Conservation (phyloP, 2,329 filamentous ascomycete species). For the Ascochyta lentis region DNA sequence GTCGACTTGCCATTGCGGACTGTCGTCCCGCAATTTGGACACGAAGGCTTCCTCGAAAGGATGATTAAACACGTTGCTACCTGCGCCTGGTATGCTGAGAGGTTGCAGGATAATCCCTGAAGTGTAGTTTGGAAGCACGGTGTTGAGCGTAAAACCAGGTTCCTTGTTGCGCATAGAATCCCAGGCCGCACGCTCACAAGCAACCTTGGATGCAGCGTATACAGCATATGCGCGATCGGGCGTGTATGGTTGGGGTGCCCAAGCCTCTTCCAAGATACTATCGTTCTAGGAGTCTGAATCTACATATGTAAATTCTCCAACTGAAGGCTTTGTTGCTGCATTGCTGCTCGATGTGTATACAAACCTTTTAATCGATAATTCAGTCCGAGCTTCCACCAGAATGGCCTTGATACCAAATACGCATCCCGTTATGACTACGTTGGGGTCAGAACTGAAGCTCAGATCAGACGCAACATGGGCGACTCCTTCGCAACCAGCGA, state of each 20-base stretch:
- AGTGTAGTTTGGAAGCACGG: slow-evolving; percentile 38
- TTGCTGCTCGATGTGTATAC: slow-evolving; percentile 12
- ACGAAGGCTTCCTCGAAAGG: slow-evolving; percentile 1
- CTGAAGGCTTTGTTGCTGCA: slow-evolving; percentile 5
- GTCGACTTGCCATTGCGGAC: slow-evolving; percentile 54
- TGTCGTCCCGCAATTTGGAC: background rate
- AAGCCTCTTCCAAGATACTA: slow-evolving; percentile 23
- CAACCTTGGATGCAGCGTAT: slow-evolving; percentile 54
- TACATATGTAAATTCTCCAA: background rate
- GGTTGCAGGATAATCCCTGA: slow-evolving; percentile 25
- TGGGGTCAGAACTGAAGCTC: slow-evolving; percentile 1
- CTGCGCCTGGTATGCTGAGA: slow-evolving; percentile 24
- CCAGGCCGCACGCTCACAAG: slow-evolving; percentile 55
- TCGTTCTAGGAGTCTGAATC: slow-evolving; percentile 4
- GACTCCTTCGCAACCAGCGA: slow-evolving; percentile 3
- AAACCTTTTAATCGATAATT: slow-evolving; percentile 2
- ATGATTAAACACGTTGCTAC: background rate
- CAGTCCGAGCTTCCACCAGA: background rate
- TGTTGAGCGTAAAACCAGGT: slow-evolving; percentile 51
- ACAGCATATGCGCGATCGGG: slow-evolving; percentile 35
- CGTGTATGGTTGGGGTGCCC: slow-evolving; percentile 35
- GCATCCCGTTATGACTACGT: slow-evolving; percentile 8
- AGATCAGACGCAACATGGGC: slow-evolving; percentile 4
- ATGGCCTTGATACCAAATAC: background rate
- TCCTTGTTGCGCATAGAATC: slow-evolving; percentile 51